These are phyloP conservation scores for Neurospora cerealis DNA, from an alignment of 495 filamentous ascomycete genomes.

Conservation along the genomic window DNA sequence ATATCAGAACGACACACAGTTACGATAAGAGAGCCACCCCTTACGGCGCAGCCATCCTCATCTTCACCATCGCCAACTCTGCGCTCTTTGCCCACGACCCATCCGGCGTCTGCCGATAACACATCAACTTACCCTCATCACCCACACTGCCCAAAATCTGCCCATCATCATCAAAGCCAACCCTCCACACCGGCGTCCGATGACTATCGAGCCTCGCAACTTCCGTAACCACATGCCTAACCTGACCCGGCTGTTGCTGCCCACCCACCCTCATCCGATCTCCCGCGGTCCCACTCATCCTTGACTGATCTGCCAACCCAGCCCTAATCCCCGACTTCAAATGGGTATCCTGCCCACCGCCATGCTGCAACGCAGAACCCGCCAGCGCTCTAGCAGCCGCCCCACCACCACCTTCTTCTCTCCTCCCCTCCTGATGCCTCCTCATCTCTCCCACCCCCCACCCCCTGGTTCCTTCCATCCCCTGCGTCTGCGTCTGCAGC, in stretches of 20 bases:
- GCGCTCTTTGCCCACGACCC: slow-evolving; percentile 45
- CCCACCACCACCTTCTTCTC: slow-evolving; percentile 15
- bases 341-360: slow-evolving; percentile 1
- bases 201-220: slow-evolving; percentile 45
- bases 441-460: not conserved
- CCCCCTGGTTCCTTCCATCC: not conserved
- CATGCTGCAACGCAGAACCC: not conserved
- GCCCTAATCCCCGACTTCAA: slow-evolving; percentile 45
- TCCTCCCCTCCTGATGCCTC: slow-evolving; percentile 18
- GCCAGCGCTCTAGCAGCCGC: not conserved
- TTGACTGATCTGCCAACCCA: slow-evolving; percentile 42
- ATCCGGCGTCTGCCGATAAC: slow-evolving; percentile 45
- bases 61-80: slow-evolving; percentile 43
- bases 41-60: slow-evolving; percentile 33
- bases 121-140: slow-evolving; percentile 50
- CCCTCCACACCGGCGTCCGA: slow-evolving; percentile 48
- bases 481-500: not conserved
- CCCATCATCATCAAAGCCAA: slow-evolving; percentile 51
- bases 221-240: slow-evolving; percentile 36
- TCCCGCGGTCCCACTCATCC: slow-evolving; percentile 12
- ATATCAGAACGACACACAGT: not conserved
- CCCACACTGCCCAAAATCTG: slow-evolving; percentile 49
- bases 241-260: slow-evolving; percentile 27
- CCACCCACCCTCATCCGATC: not conserved
- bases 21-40: too few relatives aligned